A percentile compares a stretch with the other conserved stretches of the same genome.
Conservation (phyloP, 345 rosid species). For the Angophora floribunda region DNA sequence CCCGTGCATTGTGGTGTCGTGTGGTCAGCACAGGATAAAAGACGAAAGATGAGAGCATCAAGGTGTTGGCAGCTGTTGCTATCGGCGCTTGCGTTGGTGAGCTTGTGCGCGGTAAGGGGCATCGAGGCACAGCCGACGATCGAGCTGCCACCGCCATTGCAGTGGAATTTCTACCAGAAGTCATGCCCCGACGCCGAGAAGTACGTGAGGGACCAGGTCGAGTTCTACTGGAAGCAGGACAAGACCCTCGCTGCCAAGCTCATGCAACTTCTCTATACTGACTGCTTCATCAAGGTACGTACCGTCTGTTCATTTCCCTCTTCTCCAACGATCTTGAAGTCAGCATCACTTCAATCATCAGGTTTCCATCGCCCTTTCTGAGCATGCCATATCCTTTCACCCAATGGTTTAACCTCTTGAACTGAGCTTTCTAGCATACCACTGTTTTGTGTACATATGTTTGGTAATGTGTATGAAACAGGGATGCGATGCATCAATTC, state of each 20-base stretch:
- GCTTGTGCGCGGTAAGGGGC: background rate
- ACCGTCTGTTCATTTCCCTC: background rate
- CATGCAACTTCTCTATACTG: too few relatives aligned
- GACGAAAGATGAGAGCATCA: too few relatives aligned
- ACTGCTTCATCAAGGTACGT: background rate
- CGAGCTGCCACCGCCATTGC: background rate
- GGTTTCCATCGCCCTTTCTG: background rate
- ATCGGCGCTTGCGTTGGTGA: too few relatives aligned
- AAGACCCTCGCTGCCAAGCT: background rate
- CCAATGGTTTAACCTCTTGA: background rate
- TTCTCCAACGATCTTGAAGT: background rate
- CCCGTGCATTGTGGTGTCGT: too few relatives aligned
- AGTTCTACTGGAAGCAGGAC: background rate
- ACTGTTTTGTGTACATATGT: background rate
- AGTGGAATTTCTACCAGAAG: background rate
- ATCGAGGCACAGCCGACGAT: background rate
- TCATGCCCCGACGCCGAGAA: background rate
- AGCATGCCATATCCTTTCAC: background rate
- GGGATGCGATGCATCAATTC: conserved; percentile 80
- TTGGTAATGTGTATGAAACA: background rate
- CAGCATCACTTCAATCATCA: background rate
- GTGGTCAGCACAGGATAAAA: too few relatives aligned
- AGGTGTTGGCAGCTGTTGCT: too few relatives aligned
- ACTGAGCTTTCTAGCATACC: background rate
- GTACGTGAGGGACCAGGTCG: background rate